phyloP scores from a whole-genome alignment of 2,329 filamentous ascomycete genomes.

The Penicillium sp. region DNA sequence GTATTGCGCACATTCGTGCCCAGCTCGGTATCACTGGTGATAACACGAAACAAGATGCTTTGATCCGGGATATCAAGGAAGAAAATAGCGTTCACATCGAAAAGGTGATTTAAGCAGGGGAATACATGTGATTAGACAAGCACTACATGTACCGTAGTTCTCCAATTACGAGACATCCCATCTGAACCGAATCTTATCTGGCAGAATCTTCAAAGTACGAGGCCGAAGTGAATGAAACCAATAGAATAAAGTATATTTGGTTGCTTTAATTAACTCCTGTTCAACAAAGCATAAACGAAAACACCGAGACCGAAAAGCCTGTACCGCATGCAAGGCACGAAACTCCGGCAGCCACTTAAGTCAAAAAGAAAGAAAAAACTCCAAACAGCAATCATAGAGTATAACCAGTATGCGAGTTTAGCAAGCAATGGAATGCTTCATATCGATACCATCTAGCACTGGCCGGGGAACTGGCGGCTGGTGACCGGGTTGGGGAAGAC shows the following conservation, averaged over 20 bases:
- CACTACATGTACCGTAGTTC: too few species aligned
- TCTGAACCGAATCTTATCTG: too few species aligned
- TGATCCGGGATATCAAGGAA: too few species aligned
- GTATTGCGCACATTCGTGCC: too few species aligned
- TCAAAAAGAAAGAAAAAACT: not conserved
- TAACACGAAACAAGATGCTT: too few species aligned
- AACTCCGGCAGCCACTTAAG: not conserved
- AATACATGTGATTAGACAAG: too few species aligned
- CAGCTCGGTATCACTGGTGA: too few species aligned
- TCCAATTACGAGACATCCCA: too few species aligned
- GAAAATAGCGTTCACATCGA: too few species aligned
- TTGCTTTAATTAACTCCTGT: not conserved
- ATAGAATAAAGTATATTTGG: not conserved
- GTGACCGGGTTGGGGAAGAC: constrained; percentile 50
- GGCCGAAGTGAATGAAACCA: not conserved
- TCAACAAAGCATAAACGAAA: not conserved
- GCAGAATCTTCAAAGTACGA: not conserved
- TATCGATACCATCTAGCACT: constrained; percentile 23
- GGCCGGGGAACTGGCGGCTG: constrained; percentile 32
- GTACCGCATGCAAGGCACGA: not conserved
- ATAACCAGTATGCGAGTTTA: not conserved
- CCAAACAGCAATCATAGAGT: not conserved
- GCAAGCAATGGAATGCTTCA: not conserved
- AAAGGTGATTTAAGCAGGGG: too few species aligned
- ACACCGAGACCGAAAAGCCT: not conserved